Evolutionary conservation across 2,329 filamentous ascomycete species (phyloP).

Genomic region (Penicillium griseofulvum): DNA sequence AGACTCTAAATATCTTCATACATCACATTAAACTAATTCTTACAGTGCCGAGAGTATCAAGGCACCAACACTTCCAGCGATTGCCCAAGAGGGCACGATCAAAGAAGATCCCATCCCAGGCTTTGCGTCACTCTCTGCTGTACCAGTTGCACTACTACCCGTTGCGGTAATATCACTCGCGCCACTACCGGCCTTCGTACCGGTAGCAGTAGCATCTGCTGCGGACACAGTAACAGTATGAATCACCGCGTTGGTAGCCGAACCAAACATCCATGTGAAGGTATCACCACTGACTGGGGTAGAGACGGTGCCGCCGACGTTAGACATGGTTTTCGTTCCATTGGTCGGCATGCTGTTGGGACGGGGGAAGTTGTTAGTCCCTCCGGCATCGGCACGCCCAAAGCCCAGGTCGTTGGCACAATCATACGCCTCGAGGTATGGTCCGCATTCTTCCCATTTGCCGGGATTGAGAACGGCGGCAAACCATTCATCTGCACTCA

Average conservation of each 20-base stretch:
- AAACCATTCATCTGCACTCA: constrained; percentile 8
- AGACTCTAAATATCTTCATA: background rate
- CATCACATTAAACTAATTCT: background rate
- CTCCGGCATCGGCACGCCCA: constrained; percentile 8
- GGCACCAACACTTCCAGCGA: background rate
- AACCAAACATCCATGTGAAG: constrained; percentile 15
- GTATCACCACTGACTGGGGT: constrained; percentile 15
- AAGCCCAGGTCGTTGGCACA: constrained; percentile 15
- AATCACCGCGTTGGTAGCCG: background rate
- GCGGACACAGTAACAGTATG: constrained; percentile 12
- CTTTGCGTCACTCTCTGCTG: constrained; percentile 1
- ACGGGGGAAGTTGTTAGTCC: constrained; percentile 10
- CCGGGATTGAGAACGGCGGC: background rate
- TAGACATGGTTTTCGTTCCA: constrained; percentile 15
- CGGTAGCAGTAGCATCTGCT: background rate
- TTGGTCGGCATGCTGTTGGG: constrained; percentile 10
- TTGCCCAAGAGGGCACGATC: background rate
- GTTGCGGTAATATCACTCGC: background rate
- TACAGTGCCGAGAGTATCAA: background rate
- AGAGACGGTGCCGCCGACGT: constrained; percentile 10
- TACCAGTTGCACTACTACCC: background rate
- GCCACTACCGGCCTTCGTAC: background rate
- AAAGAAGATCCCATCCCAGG: background rate
- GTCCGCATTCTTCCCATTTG: constrained; percentile 14
- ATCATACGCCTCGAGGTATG: constrained; percentile 11